phyloP scores from a whole-genome alignment of 257 asterid genomes.

The Ocimum tenuiflorum region DNA sequence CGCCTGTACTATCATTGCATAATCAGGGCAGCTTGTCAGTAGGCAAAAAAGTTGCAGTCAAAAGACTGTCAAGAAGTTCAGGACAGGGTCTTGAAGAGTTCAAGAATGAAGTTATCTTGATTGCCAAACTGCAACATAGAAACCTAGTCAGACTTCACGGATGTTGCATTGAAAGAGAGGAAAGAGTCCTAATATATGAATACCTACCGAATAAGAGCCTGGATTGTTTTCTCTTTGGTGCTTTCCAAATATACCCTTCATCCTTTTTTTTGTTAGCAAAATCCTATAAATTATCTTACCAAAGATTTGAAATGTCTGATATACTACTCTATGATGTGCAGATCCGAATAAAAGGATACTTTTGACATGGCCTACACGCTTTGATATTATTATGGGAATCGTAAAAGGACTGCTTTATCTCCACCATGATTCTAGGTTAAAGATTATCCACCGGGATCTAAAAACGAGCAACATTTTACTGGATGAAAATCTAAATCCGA shows the following conservation, averaged over 20 bases:
- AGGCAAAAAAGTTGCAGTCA: constrained; percentile 30
- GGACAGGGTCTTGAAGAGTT: constrained; percentile 8
- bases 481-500: constrained; percentile 29
- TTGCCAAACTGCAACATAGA: constrained; percentile 9
- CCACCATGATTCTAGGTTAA: constrained; percentile 40
- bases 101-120: neutral
- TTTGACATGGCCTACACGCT: constrained; percentile 34
- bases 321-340: neutral
- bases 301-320: neutral
- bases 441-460: constrained; percentile 34
- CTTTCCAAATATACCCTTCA: neutral
- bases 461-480: constrained; percentile 41
- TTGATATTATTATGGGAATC: constrained; percentile 31
- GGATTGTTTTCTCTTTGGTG: constrained; percentile 11
- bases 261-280: too few relatives aligned
- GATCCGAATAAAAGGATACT: constrained; percentile 7
- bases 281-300: neutral
- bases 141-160: constrained; percentile 2
- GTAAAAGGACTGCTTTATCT: constrained; percentile 36
- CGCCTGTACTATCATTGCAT: neutral
- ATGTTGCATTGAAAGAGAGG: constrained; percentile 7
- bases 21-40: constrained; percentile 25
- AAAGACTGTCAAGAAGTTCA: constrained; percentile 23
- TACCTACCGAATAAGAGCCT: neutral
- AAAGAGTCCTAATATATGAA: neutral